phyloP scores from a whole-genome alignment of 2,329 filamentous ascomycete genomes.

The Aureobasidium sp. region DNA sequence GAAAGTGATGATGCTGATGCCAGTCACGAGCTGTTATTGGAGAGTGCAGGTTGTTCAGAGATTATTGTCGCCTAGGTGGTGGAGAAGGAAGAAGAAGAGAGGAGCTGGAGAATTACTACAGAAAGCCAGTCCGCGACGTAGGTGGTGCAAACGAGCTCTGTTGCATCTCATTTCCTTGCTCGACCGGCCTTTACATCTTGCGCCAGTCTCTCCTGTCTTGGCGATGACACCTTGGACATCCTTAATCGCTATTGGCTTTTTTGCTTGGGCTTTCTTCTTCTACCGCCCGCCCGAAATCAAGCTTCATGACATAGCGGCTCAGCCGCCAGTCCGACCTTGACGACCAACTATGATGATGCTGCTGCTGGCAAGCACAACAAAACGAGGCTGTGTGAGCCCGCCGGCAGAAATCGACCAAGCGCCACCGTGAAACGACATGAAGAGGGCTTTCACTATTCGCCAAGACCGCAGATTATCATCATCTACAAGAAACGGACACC shows the following conservation, averaged over 20 bases:
- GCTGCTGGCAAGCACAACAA: not conserved
- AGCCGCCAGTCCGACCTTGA: not conserved
- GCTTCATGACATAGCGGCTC: conserved; percentile 7
- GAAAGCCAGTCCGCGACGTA: not conserved
- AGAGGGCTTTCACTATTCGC: too few relatives aligned
- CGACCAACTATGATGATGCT: not conserved
- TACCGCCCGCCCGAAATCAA: not conserved
- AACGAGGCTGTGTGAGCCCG: not conserved
- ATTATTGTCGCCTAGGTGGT: not conserved
- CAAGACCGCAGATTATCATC: not conserved
- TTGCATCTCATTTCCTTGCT: conserved; percentile 14
- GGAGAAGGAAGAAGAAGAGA: not conserved
- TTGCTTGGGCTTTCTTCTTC: not conserved
- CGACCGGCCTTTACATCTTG: not conserved
- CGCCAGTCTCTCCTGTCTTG: conserved; percentile 2
- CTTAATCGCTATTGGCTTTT: conserved; percentile 10
- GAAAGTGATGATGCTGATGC: conserved; percentile 1
- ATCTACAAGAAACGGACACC: conserved; percentile 2
- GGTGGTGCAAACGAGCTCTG: conserved; percentile 9
- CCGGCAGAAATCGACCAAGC: not conserved
- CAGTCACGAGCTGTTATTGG: not conserved
- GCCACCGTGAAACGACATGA: not conserved
- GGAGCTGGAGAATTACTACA: not conserved
- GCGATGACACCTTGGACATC: conserved; percentile 11
- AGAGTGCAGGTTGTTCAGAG: not conserved